Base-by-base conservation (phyloP, 1,284 basidiomycete species). In the Malassezia japonica region DNA sequence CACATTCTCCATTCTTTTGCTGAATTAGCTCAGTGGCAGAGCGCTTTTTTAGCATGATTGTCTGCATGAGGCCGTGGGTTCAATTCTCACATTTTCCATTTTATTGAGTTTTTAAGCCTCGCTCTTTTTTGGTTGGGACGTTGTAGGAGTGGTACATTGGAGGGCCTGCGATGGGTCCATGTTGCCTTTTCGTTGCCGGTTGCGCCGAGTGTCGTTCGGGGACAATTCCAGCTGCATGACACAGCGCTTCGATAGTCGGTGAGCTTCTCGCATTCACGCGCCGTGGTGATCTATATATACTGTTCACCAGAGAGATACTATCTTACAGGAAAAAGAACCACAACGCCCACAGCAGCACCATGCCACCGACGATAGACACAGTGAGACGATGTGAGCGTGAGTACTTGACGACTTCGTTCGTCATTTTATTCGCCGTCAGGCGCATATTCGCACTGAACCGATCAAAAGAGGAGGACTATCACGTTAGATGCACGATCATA, bases 281-380 rank as follows among this genome's bases (percentile, higher is more conserved):
- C n/a, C n/a, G n/a, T n/a, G n/a, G n/a, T n/a, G n/a, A n/a, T n/a
- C n/a, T n/a, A n/a, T n/a, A n/a, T n/a, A n/a, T n/a, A n/a, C n/a
- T n/a, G n/a, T n/a, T n/a, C n/a, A n/a, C n/a, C n/a, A n/a, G n/a
- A n/a, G n/a, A n/a, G n/a, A n/a, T n/a, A n/a, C n/a, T n/a, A 35
- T 25, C n/a, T 37, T 38, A 53, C 16, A 57, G 16, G 33, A 65
- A 62, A 8, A 65, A 59, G 41, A 56, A 60, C 57, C 61, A 68
- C 4, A 68, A 38, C 12, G 62, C 39, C 59, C 62, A 68, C 20
- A 66, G 46, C 3, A 50, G 54, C 0, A 68, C 59, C 15, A 64
- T 57, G 0, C 42, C 60, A 23, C 51, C 62, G 5, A 68, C 53
- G 13, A 68, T 62, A 43, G 59, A 61, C 1, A 62, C 46, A 3